Conservation (phyloP, 140 eudicot species). For the Anethum foeniculum region DNA sequence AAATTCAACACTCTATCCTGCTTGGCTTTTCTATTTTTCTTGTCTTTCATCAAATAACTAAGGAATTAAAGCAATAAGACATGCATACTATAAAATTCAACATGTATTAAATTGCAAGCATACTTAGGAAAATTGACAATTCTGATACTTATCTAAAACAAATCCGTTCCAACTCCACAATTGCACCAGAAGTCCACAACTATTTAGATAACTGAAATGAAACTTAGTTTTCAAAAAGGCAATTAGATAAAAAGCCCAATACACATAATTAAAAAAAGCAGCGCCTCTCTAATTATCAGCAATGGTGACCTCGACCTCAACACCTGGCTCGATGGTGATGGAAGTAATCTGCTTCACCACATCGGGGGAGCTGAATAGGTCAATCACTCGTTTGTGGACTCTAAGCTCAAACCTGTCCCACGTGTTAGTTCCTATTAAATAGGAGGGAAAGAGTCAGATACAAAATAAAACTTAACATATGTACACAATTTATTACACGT, state of each 20-base stretch:
- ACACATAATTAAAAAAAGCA: neutral
- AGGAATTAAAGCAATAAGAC: neutral
- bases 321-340: conserved; percentile 25
- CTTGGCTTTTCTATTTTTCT: neutral
- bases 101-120: neutral
- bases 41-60: neutral
- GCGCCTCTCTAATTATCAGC: neutral
- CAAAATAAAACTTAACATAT: neutral
- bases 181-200: neutral
- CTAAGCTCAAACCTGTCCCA: conserved; percentile 58
- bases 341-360: conserved; percentile 64
- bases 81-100: neutral
- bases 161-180: conserved; percentile 1
- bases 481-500: no score
- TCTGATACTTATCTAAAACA: neutral
- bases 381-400: conserved; percentile 62
- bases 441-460: neutral
- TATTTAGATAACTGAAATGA: neutral
- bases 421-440: conserved; percentile 40
- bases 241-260: neutral
- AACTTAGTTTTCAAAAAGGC: neutral
- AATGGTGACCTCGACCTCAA: conserved; percentile 10
- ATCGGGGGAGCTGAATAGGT: conserved; percentile 56
- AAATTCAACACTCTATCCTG: neutral
- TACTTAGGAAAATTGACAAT: neutral